A percentile compares a stretch with the other conserved stretches of the same genome.
phyloP scores from a whole-genome alignment of 1,139 yeast species.

The Debaryomyces nepalensis region DNA sequence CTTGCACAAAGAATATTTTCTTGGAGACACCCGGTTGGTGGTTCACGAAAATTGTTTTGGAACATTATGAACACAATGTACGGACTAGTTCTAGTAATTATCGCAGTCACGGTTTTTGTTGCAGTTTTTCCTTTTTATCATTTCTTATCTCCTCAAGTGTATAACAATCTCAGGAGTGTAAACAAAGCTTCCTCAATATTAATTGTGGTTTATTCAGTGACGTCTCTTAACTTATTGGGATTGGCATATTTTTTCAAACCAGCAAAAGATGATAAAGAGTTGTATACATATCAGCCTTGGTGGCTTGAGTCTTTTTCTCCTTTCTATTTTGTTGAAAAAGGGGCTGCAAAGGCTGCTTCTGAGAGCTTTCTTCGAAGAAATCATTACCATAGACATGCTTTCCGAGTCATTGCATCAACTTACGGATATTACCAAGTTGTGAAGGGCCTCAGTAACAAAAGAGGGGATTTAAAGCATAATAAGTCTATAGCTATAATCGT shows the following conservation, averaged over 20 bases:
- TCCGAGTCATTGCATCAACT: slow-evolving; percentile 50
- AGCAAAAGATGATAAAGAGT: slow-evolving; percentile 45
- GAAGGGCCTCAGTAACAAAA: slow-evolving; percentile 44
- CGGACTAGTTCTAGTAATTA: slow-evolving; percentile 32
- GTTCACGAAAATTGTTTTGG: slow-evolving; percentile 44
- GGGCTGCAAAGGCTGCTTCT: slow-evolving; percentile 46
- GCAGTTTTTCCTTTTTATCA: slow-evolving; percentile 41
- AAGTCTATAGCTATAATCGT: slow-evolving; percentile 37
- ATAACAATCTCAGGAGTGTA: slow-evolving; percentile 31
- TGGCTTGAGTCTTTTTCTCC: slow-evolving; percentile 51
- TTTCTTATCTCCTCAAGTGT: slow-evolving; percentile 29
- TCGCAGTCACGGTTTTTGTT: slow-evolving; percentile 39
- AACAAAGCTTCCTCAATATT: slow-evolving; percentile 37
- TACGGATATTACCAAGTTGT: slow-evolving; percentile 47
- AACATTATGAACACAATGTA: slow-evolving; percentile 38
- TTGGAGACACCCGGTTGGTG: slow-evolving; percentile 55
- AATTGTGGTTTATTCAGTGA: slow-evolving; percentile 40
- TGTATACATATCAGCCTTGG: slow-evolving; percentile 53
- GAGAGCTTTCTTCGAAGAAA: slow-evolving; percentile 49
- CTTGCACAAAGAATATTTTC: slow-evolving; percentile 50
- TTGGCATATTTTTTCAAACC: slow-evolving; percentile 49
- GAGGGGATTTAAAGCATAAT: slow-evolving; percentile 46
- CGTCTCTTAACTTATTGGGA: slow-evolving; percentile 39
- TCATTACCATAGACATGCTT: slow-evolving; percentile 48
- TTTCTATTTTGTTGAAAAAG: slow-evolving; percentile 44